Evolutionary conservation across 768 basidiomycete species (phyloP).

Genomic region (Boletales sp.): DNA sequence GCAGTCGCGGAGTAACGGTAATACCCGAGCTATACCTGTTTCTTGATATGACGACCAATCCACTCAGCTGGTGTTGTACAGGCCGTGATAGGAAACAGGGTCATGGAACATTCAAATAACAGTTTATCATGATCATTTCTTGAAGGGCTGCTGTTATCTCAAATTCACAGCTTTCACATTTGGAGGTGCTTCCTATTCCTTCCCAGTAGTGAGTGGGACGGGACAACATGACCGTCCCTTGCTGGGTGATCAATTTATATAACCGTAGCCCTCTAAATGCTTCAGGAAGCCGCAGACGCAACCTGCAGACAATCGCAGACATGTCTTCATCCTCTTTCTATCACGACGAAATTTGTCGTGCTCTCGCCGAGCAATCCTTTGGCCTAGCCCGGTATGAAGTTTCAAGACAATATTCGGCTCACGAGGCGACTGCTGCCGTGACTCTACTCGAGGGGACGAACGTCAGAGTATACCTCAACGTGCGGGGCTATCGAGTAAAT

Average conservation of each 20-base stretch:
- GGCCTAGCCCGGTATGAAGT: conserved; percentile 49
- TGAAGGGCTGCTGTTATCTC: conserved; percentile 18
- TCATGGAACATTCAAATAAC: conserved; percentile 17
- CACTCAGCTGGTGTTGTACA: conserved; percentile 1
- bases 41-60: conserved; percentile 8
- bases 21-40: conserved; percentile 1
- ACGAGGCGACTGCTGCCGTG: conserved; percentile 52
- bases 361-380: conserved; percentile 57
- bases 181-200: conserved; percentile 11
- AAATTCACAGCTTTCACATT: conserved; percentile 8
- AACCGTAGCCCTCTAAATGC: conserved; percentile 14
- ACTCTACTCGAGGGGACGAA: conserved; percentile 53
- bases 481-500: conserved; percentile 55
- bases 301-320: not conserved
- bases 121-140: conserved; percentile 15
- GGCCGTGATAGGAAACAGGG: conserved; percentile 26
- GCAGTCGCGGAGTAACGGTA: conserved; percentile 8
- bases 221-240: conserved; percentile 23
- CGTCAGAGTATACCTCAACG: conserved; percentile 46
- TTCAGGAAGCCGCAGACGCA: conserved; percentile 20
- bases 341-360: conserved; percentile 48
- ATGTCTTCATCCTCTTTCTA: conserved; percentile 30
- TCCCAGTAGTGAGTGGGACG: not conserved
- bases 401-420: conserved; percentile 30
- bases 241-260: conserved; percentile 29